Evolutionary conservation across 1,139 yeast species (phyloP).

Genomic region (Nakaseomyces glabratus): DNA sequence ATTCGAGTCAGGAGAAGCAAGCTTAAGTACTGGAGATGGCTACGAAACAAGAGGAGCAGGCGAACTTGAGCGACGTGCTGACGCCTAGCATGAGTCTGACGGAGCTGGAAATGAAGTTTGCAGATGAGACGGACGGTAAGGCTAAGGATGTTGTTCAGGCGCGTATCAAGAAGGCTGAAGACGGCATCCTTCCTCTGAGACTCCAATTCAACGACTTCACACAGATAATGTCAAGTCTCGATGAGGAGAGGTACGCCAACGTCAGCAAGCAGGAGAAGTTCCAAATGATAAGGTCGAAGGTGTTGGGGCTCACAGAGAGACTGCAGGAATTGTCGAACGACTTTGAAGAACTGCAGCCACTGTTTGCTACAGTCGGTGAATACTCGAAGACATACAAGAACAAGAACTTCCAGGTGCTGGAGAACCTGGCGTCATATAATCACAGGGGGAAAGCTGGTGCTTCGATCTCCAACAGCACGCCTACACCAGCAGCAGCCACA

Average conservation of each 20-base stretch:
- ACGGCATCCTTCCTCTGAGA: constrained; percentile 24
- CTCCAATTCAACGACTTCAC: constrained; percentile 25
- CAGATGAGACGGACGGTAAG: constrained; percentile 9
- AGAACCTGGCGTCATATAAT: constrained; percentile 14
- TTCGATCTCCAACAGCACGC: constrained; percentile 10
- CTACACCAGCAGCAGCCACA: constrained; percentile 23
- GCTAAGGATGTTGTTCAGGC: constrained; percentile 12
- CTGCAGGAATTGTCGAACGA: constrained; percentile 23
- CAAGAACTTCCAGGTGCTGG: constrained; percentile 23
- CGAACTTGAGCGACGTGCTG: constrained; percentile 9
- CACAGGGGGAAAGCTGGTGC: constrained; percentile 13
- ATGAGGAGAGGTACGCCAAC: constrained; percentile 12
- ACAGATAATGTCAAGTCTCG: constrained; percentile 21
- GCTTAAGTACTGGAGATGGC: no score
- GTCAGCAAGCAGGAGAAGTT: constrained; percentile 21
- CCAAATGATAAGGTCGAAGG: constrained; percentile 15
- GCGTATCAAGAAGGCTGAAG: constrained; percentile 14
- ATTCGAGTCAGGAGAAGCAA: no score
- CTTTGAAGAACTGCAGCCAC: constrained; percentile 20
- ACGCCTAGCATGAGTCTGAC: constrained; percentile 14
- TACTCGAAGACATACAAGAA: constrained; percentile 17
- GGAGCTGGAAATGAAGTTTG: constrained; percentile 17
- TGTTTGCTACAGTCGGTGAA: constrained; percentile 23
- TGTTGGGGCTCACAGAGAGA: constrained; percentile 18
- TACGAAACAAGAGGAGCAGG: no score